A percentile compares a stretch with the other conserved stretches of the same genome.
Evolutionary conservation across 805 yeast genomes (phyloP).

Genomic region (Lachancea fermentati): DNA sequence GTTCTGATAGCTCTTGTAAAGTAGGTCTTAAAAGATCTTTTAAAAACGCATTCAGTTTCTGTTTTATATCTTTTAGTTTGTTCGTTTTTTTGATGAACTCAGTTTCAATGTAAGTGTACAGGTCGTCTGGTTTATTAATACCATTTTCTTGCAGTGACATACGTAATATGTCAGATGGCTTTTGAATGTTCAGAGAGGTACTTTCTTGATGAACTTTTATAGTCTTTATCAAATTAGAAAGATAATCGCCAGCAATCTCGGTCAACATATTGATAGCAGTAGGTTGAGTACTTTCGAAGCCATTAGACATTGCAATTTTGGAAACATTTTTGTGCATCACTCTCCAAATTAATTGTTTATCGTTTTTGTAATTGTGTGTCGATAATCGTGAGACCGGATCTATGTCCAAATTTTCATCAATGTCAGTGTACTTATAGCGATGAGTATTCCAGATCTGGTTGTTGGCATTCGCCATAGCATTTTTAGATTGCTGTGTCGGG

Average conservation of each 20-base stretch:
- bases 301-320: conserved; percentile 83
- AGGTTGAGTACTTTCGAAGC: conserved; percentile 80
- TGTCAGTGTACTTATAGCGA: conserved; percentile 34
- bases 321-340: conserved; percentile 66
- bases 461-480: conserved; percentile 12
- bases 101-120: conserved; percentile 70
- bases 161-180: conserved; percentile 42
- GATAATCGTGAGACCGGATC: conserved; percentile 74
- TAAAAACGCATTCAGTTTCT: conserved; percentile 62
- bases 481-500: conserved; percentile 17
- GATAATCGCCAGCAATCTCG: conserved; percentile 75
- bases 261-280: conserved; percentile 74
- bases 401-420: conserved; percentile 62
- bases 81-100: conserved; percentile 61
- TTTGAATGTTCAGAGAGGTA: conserved; percentile 32
- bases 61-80: conserved; percentile 63
- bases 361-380: conserved; percentile 55
- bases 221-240: conserved; percentile 67
- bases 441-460: conserved; percentile 18
- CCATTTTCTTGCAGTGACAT: conserved; percentile 81
- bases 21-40: conserved; percentile 81
- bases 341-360: conserved; percentile 55
- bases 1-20: conserved; percentile 64
- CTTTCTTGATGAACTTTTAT: conserved; percentile 69
- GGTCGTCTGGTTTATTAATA: conserved; percentile 66